These are phyloP conservation scores for Phyllachora maydis DNA, from an alignment of 2,329 filamentous ascomycete species.

Conservation along the genomic window DNA sequence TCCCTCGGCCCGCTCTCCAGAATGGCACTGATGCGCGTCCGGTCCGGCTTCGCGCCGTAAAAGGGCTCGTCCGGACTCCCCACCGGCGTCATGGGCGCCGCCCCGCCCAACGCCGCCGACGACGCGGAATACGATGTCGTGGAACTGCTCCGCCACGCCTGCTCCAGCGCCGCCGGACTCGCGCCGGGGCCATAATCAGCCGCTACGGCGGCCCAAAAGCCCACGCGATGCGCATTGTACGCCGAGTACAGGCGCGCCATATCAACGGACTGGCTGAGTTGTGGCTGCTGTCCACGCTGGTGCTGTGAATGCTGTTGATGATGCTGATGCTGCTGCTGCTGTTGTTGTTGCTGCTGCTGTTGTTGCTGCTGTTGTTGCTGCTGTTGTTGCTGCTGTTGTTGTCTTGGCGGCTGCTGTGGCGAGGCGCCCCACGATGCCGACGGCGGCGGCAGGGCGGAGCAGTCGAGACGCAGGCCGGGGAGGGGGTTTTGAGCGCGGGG, in stretches of 20 bases:
- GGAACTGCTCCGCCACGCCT: slow-evolving; percentile 29
- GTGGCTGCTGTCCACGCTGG: too few relatives aligned
- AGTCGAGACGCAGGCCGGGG: slow-evolving; percentile 33
- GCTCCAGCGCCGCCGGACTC: slow-evolving; percentile 43
- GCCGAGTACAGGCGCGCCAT: slow-evolving; percentile 45
- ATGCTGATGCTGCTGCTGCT: neutral
- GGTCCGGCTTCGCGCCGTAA: slow-evolving; percentile 21
- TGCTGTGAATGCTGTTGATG: slow-evolving; percentile 2
- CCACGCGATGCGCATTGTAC: slow-evolving; percentile 47
- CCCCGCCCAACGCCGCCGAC: slow-evolving; percentile 8
- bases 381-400: too few relatives aligned
- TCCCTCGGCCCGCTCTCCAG: slow-evolving; percentile 37
- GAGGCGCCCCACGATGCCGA: too few relatives aligned
- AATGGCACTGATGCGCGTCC: slow-evolving; percentile 41
- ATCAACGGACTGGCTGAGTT: slow-evolving; percentile 29
- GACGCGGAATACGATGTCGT: slow-evolving; percentile 5
- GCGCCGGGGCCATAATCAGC: slow-evolving; percentile 47
- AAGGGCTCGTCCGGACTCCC: slow-evolving; percentile 27
- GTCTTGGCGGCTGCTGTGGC: too few relatives aligned
- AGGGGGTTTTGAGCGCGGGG: too few relatives aligned
- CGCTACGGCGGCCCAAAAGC: slow-evolving; percentile 56
- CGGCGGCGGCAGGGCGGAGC: slow-evolving; percentile 20
- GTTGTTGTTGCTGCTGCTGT: too few relatives aligned
- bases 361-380: too few relatives aligned
- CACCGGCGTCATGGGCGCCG: slow-evolving; percentile 30